phyloP scores from a whole-genome alignment of 208 protist species.

The Crithidia mellificae region DNA sequence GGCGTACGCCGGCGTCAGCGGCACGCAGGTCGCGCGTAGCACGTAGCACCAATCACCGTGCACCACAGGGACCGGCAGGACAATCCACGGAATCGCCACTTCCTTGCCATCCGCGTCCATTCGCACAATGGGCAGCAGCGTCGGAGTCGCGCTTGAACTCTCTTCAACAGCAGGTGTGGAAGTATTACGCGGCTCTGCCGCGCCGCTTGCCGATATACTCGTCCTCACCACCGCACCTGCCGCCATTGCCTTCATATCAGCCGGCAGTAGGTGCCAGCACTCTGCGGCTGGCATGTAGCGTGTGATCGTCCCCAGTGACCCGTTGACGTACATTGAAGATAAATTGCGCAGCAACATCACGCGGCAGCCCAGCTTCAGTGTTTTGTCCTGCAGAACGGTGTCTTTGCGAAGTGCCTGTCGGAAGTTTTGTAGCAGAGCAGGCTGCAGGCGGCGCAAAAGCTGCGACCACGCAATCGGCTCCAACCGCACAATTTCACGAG shows the following conservation, averaged over 20 bases:
- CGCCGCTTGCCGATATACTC: too few species aligned
- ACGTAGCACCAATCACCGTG: slow-evolving; percentile 42
- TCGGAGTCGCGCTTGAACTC: too few species aligned
- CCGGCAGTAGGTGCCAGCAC: slow-evolving; percentile 48
- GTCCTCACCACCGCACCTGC: too few species aligned
- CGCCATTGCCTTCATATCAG: slow-evolving; percentile 27
- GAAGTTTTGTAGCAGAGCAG: slow-evolving; percentile 37
- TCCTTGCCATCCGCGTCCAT: slow-evolving; percentile 65
- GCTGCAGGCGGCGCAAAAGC: slow-evolving; percentile 31
- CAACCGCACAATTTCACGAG: slow-evolving; percentile 18
- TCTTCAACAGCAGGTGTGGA: too few species aligned
- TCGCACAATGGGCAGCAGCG: slow-evolving; percentile 67
- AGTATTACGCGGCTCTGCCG: too few species aligned
- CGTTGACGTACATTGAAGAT: slow-evolving; percentile 66
- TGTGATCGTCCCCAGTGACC: slow-evolving; percentile 75
- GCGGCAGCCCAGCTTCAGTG: slow-evolving; percentile 81
- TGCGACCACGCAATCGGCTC: slow-evolving; percentile 23
- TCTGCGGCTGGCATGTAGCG: slow-evolving; percentile 41
- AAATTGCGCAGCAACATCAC: slow-evolving; percentile 90
- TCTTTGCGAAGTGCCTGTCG: slow-evolving; percentile 43
- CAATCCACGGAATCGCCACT: slow-evolving; percentile 80
- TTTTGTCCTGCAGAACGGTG: slow-evolving; percentile 64
- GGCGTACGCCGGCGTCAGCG: slow-evolving; percentile 84
- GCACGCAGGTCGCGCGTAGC: slow-evolving; percentile 56
- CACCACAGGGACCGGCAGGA: slow-evolving; percentile 34